A percentile compares a stretch with the other conserved stretches of the same genome.
phyloP scores from a whole-genome alignment of 2,329 filamentous ascomycete species.

The Thelonectria blattea region DNA sequence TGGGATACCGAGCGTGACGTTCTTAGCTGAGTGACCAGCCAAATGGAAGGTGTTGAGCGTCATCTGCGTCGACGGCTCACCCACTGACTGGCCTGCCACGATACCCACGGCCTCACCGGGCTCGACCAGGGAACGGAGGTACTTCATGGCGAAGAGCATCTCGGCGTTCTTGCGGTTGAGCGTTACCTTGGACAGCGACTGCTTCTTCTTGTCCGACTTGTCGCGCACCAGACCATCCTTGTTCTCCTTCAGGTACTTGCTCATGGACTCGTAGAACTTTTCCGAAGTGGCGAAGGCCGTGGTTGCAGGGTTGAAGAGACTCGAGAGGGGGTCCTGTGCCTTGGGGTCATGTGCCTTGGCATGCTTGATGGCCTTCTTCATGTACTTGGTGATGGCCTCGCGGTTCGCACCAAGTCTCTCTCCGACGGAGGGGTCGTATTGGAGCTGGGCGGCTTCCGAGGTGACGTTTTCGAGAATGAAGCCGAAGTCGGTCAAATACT shows the following conservation, averaged over 20 bases:
- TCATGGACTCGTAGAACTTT: conserved; percentile 75
- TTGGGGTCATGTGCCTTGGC: conserved; percentile 62
- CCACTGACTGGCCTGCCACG: conserved; percentile 93
- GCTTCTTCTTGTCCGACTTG: conserved; percentile 48
- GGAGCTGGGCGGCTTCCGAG: conserved; percentile 79
- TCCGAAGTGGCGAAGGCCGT: conserved; percentile 89
- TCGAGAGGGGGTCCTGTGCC: conserved; percentile 76
- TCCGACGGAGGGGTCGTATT: conserved; percentile 62
- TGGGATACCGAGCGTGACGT: conserved; percentile 98
- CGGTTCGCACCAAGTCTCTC: conserved; percentile 57
- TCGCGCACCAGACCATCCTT: conserved; percentile 62
- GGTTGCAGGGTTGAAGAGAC: conserved; percentile 75
- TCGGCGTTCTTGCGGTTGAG: conserved; percentile 77
- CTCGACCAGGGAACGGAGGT: conserved; percentile 88
- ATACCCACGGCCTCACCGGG: conserved; percentile 97
- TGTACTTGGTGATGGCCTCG: conserved; percentile 72
- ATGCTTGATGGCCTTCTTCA: conserved; percentile 82
- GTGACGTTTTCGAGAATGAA: conserved; percentile 87
- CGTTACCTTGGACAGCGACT: conserved; percentile 43
- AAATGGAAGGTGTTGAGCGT: conserved; percentile 99
- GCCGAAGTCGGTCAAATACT: conserved; percentile 86
- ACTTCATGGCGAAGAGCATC: conserved; percentile 87
- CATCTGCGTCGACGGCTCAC: conserved; percentile 98
- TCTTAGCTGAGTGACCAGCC: conserved; percentile 96
- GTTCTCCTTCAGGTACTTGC: conserved; percentile 81